Conservation (phyloP, 1,284 basidiomycete genomes). For the Ceratobasidium sp. region DNA sequence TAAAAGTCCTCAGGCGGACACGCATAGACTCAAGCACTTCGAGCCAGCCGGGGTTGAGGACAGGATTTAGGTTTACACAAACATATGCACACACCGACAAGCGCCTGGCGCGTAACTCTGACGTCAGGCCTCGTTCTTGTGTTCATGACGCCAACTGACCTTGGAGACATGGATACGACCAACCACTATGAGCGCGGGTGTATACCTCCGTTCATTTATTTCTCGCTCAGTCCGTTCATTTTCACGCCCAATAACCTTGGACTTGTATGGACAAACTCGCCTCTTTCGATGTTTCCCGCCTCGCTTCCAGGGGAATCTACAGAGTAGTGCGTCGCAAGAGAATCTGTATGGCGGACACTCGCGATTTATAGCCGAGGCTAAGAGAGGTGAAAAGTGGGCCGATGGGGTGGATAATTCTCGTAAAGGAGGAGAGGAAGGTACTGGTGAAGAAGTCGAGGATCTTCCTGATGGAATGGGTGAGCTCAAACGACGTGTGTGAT, state of each 20-base stretch:
- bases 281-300: slow-evolving; percentile 20
- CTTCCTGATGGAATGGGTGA: slow-evolving; percentile 36
- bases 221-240: not conserved
- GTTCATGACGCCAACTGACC: slow-evolving; percentile 13
- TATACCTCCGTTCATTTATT: slow-evolving; percentile 8
- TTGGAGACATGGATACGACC: slow-evolving; percentile 31
- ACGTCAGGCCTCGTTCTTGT: slow-evolving; percentile 40
- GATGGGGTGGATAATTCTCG: slow-evolving; percentile 37
- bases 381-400: slow-evolving; percentile 59
- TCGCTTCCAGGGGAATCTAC: not conserved
- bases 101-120: slow-evolving; percentile 14
- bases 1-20: not conserved
- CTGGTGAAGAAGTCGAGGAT: slow-evolving; percentile 36
- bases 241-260: not conserved
- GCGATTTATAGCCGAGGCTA: slow-evolving; percentile 62
- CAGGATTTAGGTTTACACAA: too few species aligned
- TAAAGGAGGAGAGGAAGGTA: slow-evolving; percentile 27
- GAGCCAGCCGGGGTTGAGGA: not conserved
- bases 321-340: slow-evolving; percentile 50
- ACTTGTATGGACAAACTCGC: not conserved
- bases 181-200: slow-evolving; percentile 23
- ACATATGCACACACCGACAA: slow-evolving; percentile 10
- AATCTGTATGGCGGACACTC: slow-evolving; percentile 62
- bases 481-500: not conserved
- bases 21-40: too few species aligned